A percentile compares a stretch with the other conserved stretches of the same genome.
Evolutionary conservation across 2,329 filamentous ascomycete genomes (phyloP).

Genomic region (Fusarium succisae): DNA sequence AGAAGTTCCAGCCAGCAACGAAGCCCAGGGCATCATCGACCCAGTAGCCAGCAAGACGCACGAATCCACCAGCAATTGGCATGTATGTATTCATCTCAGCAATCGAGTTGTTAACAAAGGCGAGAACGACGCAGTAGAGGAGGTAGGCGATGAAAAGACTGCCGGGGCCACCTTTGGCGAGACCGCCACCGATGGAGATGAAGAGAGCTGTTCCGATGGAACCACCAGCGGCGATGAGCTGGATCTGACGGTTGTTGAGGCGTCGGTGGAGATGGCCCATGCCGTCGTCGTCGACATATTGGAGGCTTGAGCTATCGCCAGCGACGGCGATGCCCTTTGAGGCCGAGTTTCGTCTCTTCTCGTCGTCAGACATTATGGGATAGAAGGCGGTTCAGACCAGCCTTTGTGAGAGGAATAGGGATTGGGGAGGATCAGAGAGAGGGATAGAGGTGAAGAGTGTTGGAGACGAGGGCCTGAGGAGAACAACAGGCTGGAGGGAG

Average conservation of each 20-base stretch:
- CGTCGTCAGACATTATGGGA: conserved; percentile 28
- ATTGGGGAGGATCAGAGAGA: not conserved
- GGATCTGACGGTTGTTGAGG: conserved; percentile 34
- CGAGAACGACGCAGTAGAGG: conserved; percentile 25
- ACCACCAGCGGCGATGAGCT: conserved; percentile 43
- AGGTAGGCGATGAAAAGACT: conserved; percentile 24
- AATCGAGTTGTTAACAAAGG: conserved; percentile 31
- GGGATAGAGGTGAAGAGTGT: not conserved
- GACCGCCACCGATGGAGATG: conserved; percentile 35
- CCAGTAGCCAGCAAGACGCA: conserved; percentile 29
- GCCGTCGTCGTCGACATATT: not conserved
- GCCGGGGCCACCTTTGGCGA: conserved; percentile 27
- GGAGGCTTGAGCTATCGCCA: conserved; percentile 14
- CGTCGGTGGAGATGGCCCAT: conserved; percentile 33
- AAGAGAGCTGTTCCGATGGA: conserved; percentile 35
- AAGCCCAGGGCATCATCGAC: conserved; percentile 30
- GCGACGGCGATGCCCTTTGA: conserved; percentile 7
- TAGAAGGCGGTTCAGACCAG: not conserved
- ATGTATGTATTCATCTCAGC: conserved; percentile 35
- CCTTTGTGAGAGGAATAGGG: not conserved
- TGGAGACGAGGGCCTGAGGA: not conserved
- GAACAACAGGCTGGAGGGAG: not conserved
- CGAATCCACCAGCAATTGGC: conserved; percentile 30
- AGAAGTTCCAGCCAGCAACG: conserved; percentile 34
- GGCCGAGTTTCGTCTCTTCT: conserved; percentile 17